Evolutionary conservation across 2,329 filamentous ascomycete genomes (phyloP).

Genomic region (Geosmithia flava): DNA sequence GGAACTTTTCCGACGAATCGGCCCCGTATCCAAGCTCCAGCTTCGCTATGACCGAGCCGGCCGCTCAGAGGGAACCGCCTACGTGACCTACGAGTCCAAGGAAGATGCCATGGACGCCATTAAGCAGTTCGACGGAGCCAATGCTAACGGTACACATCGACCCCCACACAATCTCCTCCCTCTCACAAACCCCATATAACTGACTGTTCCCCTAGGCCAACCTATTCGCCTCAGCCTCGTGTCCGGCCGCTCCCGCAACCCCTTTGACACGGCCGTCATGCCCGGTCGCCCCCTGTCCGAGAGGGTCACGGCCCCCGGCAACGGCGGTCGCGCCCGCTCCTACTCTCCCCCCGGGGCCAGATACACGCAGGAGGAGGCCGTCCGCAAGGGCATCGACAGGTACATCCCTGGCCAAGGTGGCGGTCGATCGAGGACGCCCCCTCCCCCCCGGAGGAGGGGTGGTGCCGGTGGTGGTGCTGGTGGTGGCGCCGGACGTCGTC

Average conservation of each 20-base stretch:
- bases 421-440: conserved; percentile 46
- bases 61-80: conserved; percentile 75
- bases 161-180: background rate
- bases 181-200: background rate
- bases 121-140: conserved; percentile 75
- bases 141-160: conserved; percentile 55
- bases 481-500: conserved; percentile 34
- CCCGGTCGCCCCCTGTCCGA: conserved; percentile 47
- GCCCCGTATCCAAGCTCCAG: conserved; percentile 54
- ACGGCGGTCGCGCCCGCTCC: conserved; percentile 48
- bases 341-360: conserved; percentile 31
- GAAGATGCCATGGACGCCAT: conserved; percentile 66
- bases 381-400: conserved; percentile 60
- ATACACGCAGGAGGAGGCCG: conserved; percentile 41
- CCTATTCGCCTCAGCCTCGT: conserved; percentile 52
- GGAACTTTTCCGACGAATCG: conserved; percentile 74
- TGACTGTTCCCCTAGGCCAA: conserved; percentile 39
- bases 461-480: conserved; percentile 16
- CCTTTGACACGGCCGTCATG: conserved; percentile 42
- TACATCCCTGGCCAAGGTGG: conserved; percentile 53
- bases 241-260: conserved; percentile 33
- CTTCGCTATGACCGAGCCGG: conserved; percentile 80
- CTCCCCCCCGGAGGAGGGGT: conserved; percentile 30
- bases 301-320: conserved; percentile 38
- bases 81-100: conserved; percentile 62